phyloP scores from a whole-genome alignment of 192 early-diverging fungal species.

The Piromyces finnis region DNA sequence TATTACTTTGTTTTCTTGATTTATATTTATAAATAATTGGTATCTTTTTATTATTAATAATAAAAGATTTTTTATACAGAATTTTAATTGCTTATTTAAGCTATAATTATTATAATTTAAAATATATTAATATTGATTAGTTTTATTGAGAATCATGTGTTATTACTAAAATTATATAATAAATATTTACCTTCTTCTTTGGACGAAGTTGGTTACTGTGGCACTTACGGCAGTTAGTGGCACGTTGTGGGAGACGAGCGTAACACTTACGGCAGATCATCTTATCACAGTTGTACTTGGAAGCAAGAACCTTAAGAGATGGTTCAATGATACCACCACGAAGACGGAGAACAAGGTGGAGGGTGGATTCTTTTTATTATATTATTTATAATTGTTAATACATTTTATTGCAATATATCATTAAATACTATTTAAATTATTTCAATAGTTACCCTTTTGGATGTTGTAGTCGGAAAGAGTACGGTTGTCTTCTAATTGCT shows the following conservation, averaged over 20 bases:
- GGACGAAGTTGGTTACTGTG: constrained; percentile 90
- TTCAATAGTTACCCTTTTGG: neutral
- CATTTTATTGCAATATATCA: neutral
- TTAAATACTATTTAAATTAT: neutral
- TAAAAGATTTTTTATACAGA: neutral
- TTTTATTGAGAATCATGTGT: too few species aligned
- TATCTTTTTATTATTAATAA: neutral
- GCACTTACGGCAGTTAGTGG: constrained; percentile 99
- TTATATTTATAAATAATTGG: neutral
- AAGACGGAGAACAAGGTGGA: neutral
- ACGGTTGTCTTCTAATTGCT: constrained; percentile 59
- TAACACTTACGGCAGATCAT: constrained; percentile 99
- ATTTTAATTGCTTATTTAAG: neutral
- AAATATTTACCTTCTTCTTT: neutral
- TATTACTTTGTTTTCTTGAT: neutral
- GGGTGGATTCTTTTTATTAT: neutral
- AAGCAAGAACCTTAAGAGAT: constrained; percentile 91
- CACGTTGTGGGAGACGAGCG: constrained; percentile 95
- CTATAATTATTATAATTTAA: neutral
- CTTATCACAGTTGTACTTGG: constrained; percentile 99
- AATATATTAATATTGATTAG: neutral
- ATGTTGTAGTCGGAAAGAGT: constrained; percentile 16
- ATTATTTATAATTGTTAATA: neutral
- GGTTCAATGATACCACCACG: constrained; percentile 73
- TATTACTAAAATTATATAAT: too few species aligned